Base-by-base conservation (phyloP, 495 filamentous ascomycete genomes). In the Aspergillus biplanus region DNA sequence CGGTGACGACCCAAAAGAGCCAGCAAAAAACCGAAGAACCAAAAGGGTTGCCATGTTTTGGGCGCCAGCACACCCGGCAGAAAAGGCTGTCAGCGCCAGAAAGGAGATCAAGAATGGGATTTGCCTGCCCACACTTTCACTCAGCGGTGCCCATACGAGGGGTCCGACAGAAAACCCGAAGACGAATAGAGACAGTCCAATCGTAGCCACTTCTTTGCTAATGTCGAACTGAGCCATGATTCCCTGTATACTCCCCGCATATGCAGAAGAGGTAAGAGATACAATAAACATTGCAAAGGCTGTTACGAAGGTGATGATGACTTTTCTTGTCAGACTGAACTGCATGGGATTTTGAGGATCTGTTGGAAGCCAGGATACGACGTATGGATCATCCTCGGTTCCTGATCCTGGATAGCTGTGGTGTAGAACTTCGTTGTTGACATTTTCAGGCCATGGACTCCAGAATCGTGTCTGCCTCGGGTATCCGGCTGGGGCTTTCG, bases 21-120 rank as follows among this genome's bases (percentile, higher is more conserved):
- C 87, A 13, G 86, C 86, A 54, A 92, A 85, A 77, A 92, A 91
- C 21, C 90, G 86, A 13, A 92, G 79, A 60, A 92, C 15, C 18
- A 49, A 21, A 1, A 91, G 76, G 0, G 85, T 81, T 52, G 81
- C 63, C 33, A 90, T 84, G 62, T 86, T 87, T 49, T 79, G 72
- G 0, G 84, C 72, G 5, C 82, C 78, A 2, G 84, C 83, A 32
- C 83, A 83, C n/a, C 80, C 87, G 33, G 81, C 85, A 52, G 82
- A 86, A 74, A 90, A 89, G 3, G 79, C 77, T 12, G 84, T 80
- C 64, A 88, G 57, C 4, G 59, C 55, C 2, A 67, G 37, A 31
- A 59, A 52, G 13, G 61, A 64, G 27, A 62, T 54, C 4, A 71
- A 77, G 7, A 84, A 69, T 5, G 83, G 81, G 37, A 56, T 55